A percentile compares a stretch with the other conserved stretches of the same genome.
These are phyloP conservation scores for Ceratocystis variospora DNA, from an alignment of 2,329 filamentous ascomycete genomes.

Conservation along the genomic window DNA sequence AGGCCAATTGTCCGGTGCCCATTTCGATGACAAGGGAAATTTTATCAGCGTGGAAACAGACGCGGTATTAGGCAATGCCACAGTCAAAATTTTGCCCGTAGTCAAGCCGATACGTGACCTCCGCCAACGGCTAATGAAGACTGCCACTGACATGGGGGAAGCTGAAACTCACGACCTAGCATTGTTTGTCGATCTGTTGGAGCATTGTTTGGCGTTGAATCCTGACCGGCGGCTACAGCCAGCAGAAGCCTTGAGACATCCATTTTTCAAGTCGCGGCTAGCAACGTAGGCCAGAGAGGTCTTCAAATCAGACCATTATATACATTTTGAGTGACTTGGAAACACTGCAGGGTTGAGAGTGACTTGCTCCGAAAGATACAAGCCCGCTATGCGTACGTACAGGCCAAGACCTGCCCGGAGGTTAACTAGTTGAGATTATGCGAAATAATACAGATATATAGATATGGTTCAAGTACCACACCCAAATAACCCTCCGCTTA, in stretches of 20 bases:
- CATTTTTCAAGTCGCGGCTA: constrained; percentile 53
- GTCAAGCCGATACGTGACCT: constrained; percentile 70
- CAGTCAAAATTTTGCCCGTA: constrained; percentile 51
- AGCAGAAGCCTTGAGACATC: constrained; percentile 72
- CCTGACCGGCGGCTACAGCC: constrained; percentile 86
- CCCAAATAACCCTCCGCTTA: too few species aligned
- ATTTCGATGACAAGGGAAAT: constrained; percentile 75
- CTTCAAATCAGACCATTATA: background rate
- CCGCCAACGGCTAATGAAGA: constrained; percentile 62
- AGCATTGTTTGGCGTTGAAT: constrained; percentile 77
- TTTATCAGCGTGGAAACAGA: constrained; percentile 79
- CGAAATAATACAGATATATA: too few species aligned
- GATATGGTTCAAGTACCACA: too few species aligned
- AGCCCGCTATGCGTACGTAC: too few species aligned
- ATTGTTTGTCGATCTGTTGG: constrained; percentile 73
- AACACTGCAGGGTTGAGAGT: too few species aligned
- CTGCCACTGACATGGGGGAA: constrained; percentile 59
- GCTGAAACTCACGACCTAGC: constrained; percentile 55
- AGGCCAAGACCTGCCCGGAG: too few species aligned
- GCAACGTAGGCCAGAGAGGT: background rate
- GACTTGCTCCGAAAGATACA: too few species aligned
- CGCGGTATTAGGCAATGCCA: constrained; percentile 70
- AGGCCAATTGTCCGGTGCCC: constrained; percentile 58
- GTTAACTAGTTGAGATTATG: too few species aligned
- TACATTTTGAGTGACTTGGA: constrained; percentile 6